Evolutionary conservation across 345 rosid species (phyloP).

Genomic region (Citrus sp.): DNA sequence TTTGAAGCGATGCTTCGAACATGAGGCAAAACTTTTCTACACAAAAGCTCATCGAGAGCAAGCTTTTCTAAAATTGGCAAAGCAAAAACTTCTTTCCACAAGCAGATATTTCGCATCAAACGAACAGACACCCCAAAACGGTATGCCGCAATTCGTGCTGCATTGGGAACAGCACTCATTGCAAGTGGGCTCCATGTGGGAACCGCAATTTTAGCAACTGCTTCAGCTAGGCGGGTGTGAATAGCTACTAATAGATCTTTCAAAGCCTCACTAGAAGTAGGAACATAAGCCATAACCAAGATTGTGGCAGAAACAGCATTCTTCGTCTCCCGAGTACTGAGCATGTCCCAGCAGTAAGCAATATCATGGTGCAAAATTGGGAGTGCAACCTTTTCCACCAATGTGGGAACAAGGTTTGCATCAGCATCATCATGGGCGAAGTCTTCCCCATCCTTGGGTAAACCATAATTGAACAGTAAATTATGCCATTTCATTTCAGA

Average conservation of each 20-base stretch:
- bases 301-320: slow-evolving; percentile 85
- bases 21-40: slow-evolving; percentile 80
- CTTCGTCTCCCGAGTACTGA: slow-evolving; percentile 69
- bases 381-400: slow-evolving; percentile 86
- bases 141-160: slow-evolving; percentile 79
- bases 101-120: slow-evolving; percentile 80
- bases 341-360: slow-evolving; percentile 83
- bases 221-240: slow-evolving; percentile 72
- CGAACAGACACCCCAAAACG: slow-evolving; percentile 85
- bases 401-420: slow-evolving; percentile 77
- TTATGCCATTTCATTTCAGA: slow-evolving; percentile 88
- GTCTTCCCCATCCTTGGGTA: slow-evolving; percentile 66
- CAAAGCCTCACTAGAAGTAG: slow-evolving; percentile 71
- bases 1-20: slow-evolving; percentile 68
- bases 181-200: slow-evolving; percentile 87
- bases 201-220: slow-evolving; percentile 56
- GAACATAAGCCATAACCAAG: slow-evolving; percentile 70
- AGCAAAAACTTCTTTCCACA: slow-evolving; percentile 88
- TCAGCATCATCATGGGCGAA: slow-evolving; percentile 70
- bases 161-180: slow-evolving; percentile 81
- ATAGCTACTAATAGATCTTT: slow-evolving; percentile 57
- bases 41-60: slow-evolving; percentile 78
- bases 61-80: slow-evolving; percentile 76
- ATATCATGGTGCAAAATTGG: slow-evolving; percentile 86
- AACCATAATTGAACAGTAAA: slow-evolving; percentile 75